A percentile compares a stretch with the other conserved stretches of the same genome.
phyloP scores from a whole-genome alignment of 345 rosid genomes.

The Conringia planisiliqua region DNA sequence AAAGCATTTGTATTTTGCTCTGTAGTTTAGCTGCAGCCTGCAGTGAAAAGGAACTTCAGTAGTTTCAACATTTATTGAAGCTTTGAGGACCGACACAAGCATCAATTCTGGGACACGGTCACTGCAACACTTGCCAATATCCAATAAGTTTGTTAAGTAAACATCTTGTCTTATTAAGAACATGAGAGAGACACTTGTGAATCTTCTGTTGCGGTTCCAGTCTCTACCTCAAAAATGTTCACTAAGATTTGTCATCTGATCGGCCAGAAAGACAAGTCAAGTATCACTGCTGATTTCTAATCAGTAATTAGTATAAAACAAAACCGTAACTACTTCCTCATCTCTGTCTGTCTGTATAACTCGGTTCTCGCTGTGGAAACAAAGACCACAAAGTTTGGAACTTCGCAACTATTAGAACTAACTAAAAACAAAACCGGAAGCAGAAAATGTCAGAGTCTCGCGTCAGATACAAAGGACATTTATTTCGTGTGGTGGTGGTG shows the following conservation, averaged over 20 bases:
- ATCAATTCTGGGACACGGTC: neutral
- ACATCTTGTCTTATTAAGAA: neutral
- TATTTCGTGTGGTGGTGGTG: neutral
- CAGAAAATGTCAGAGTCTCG: neutral
- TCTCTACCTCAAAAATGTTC: neutral
- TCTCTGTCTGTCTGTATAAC: neutral
- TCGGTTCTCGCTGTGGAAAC: neutral
- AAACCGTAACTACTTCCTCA: neutral
- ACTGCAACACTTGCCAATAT: neutral
- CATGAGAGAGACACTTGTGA: neutral
- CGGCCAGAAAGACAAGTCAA: neutral
- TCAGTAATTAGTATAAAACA: too few relatives aligned
- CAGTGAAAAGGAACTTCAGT: neutral
- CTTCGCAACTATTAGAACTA: neutral
- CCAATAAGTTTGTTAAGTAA: neutral
- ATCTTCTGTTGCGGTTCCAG: neutral
- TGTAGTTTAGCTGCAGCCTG: neutral
- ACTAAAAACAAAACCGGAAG: neutral
- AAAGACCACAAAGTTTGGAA: slow-evolving; percentile 19
- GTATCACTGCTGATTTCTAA: neutral
- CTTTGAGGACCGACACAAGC: neutral
- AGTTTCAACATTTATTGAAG: neutral
- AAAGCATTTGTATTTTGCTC: neutral
- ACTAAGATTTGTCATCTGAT: neutral
- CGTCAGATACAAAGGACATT: neutral